Evolutionary conservation across 208 protist genomes (phyloP), one percentile per base, ranked within the genome.

Genomic region (Endotrypanum monterogeii): DNA sequence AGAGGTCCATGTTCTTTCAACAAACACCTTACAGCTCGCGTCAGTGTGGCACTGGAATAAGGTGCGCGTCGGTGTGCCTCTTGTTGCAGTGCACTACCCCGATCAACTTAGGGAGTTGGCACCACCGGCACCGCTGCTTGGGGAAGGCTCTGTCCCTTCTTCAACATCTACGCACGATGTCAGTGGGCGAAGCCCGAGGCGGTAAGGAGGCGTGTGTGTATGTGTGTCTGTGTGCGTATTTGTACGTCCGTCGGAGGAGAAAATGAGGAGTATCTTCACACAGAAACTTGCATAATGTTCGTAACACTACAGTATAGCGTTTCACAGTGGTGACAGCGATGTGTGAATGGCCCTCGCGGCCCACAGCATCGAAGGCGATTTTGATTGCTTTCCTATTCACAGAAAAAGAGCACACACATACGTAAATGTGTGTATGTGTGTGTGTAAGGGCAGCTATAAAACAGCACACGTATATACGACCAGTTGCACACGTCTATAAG

Each of bases 1-100:
- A 5, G 84, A 86, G 39, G 83, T 97, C 44, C 93, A 97, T 68
- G 74, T 97, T 11, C 71, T 97, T 20, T 92, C 89, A 35, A 83
- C 85, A 30, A 89, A 85, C 71, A 32, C 46, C 4, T 63, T 83
- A 12, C 90, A 94, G 68, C 76, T 93, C 54, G 56, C 78, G 0
- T 78, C 91, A 25, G 90, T 94, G 50, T 60, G 75, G 66, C 61
- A 70, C 7, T 95, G 93, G 91, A 94, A 94, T 54, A 23, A 56
- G 23, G 32, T 79, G 61, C 78, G 65, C 8, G 70, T 74, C 28
- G 44, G 52, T 3, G 48, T 41, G 0, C 62, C 56, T 12, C n/a
- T 94, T 25, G 79, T 83, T 16, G 58, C 82, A 3, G 83, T 96
- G 58, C 78, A 61, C n/a, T 94, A 94, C 79, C 92, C 92, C 1